Base-by-base conservation (phyloP, 768 basidiomycete genomes). In the Suillus clintonianus region DNA sequence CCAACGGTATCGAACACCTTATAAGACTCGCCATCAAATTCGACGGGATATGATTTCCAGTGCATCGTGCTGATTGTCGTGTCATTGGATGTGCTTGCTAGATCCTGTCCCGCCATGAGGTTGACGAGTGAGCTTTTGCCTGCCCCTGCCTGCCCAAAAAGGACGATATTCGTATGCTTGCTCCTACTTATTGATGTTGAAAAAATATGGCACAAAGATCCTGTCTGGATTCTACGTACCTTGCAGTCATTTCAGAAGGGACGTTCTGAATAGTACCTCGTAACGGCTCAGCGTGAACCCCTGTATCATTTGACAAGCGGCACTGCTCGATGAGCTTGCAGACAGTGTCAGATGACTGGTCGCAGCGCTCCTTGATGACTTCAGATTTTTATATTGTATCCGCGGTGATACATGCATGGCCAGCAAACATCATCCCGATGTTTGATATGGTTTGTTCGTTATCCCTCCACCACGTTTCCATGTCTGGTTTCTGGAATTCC, bases 141-240 rank as follows among this genome's bases (percentile, higher is more conserved):
- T n/a, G 73, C 64, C 22, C 81, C 79, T 1, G 77, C 71, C 63
- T 80, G 79, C 5, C 81, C 81, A 47, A 82, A 81, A n/a, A 83
- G 62, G 3, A 83, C 68, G 45, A 82, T 68, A 41, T 82, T 82
- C 39, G n/a, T n/a, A n/a, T n/a, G n/a, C n/a, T n/a, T n/a, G n/a
- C 70, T 53, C 2, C 17, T 19, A 32, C 30, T 32, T 5, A 53
- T 32, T 10, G 19, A 32, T n/a, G 30, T 53, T 53, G 0, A 2
- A 10, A 19, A 19, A 32, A 53, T 32, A 11, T 4, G 5, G 4
- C 17, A 32, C 19, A 30, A 19, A 10, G 30, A 51, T 30, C 17
- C 11, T 51, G 17, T 32, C 50, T 19, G 9, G 17, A 51, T 19
- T 19, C 15, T n/a, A n/a, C n/a, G 27, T 27, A 27, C 27, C 27